phyloP scores from a whole-genome alignment of 306 rosid genomes.

The Rosa lucieae region DNA sequence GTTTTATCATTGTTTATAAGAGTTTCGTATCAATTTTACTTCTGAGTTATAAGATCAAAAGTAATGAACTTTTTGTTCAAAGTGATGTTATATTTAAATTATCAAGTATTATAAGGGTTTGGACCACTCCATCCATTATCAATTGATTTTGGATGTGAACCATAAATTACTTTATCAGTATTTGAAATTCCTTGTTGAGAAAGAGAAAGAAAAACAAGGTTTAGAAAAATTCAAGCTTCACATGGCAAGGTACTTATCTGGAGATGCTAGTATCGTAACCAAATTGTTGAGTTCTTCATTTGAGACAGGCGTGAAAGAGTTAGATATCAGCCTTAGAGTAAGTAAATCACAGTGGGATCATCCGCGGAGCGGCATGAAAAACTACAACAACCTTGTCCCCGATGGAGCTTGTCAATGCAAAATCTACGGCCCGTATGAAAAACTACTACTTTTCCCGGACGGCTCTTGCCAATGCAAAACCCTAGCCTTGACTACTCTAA shows the following conservation, averaged over 20 bases:
- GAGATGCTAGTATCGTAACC: background rate
- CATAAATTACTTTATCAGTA: too few relatives aligned
- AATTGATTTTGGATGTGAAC: too few relatives aligned
- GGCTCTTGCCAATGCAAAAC: background rate
- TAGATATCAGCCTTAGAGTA: background rate
- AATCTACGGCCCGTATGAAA: background rate
- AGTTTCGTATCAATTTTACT: too few relatives aligned
- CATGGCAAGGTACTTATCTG: background rate
- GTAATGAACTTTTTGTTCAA: too few relatives aligned
- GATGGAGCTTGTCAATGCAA: background rate
- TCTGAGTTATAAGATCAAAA: too few relatives aligned
- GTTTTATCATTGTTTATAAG: too few relatives aligned
- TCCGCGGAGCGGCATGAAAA: background rate
- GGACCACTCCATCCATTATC: too few relatives aligned
- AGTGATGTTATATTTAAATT: too few relatives aligned
- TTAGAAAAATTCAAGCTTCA: background rate
- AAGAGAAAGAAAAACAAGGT: too few relatives aligned
- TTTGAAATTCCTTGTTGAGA: too few relatives aligned
- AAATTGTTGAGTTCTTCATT: background rate
- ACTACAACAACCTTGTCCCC: background rate
- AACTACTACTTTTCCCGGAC: background rate
- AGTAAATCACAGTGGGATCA: background rate
- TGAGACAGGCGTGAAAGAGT: background rate
- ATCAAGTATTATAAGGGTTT: too few relatives aligned
- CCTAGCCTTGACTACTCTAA: background rate